These are phyloP conservation scores for Trichocomaceae sp. DNA, from an alignment of 2,329 filamentous ascomycete genomes.

Conservation along the genomic window DNA sequence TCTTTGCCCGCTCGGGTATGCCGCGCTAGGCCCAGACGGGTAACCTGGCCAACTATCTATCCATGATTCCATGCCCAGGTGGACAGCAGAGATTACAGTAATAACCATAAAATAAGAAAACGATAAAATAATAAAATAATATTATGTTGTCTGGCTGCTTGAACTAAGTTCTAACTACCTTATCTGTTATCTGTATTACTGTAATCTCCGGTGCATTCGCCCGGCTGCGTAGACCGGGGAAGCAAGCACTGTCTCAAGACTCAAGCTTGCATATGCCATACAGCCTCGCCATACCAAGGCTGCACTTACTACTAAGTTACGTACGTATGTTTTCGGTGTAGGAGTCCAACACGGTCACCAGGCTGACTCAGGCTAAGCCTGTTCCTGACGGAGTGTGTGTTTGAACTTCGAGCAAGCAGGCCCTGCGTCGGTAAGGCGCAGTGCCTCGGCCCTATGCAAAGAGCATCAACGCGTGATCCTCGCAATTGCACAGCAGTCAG, in stretches of 20 bases:
- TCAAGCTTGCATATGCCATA: background rate
- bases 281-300: background rate
- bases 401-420: background rate
- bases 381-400: conserved; percentile 4
- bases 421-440: conserved; percentile 7
- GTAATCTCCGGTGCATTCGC: too few species aligned
- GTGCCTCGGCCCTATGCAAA: conserved; percentile 3
- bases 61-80: too few species aligned
- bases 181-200: too few species aligned
- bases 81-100: too few species aligned
- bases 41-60: too few species aligned
- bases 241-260: background rate
- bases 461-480: background rate
- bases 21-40: conserved; percentile 15
- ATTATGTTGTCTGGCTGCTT: too few species aligned
- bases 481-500: background rate
- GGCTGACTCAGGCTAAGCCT: conserved; percentile 2
- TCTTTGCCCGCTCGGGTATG: conserved; percentile 14
- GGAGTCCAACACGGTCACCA: background rate
- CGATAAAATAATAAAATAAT: too few species aligned
- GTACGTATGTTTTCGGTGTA: background rate
- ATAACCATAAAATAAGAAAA: too few species aligned
- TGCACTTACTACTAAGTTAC: too few species aligned
- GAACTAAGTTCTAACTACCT: too few species aligned
- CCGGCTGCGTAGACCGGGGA: too few species aligned